Conservation (phyloP, 805 yeast genomes). For the Yarrowia deformans region DNA sequence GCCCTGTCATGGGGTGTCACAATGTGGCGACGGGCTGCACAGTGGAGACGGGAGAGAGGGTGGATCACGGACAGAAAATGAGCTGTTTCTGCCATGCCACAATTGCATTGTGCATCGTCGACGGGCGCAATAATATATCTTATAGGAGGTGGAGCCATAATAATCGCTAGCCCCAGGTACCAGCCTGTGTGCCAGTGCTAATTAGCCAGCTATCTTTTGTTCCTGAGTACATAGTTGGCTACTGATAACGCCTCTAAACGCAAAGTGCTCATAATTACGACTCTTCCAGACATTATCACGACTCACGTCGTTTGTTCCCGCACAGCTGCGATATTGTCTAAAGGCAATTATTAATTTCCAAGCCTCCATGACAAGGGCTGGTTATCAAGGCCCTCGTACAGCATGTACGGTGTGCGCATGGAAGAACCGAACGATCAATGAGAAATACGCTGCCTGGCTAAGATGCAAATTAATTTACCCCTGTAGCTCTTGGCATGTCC, state of each 20-base stretch:
- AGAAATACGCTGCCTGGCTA: neutral
- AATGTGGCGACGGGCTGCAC: neutral
- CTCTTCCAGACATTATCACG: too few relatives aligned
- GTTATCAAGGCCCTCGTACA: neutral
- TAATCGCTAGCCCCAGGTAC: neutral
- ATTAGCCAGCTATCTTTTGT: too few relatives aligned
- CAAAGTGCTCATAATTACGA: too few relatives aligned
- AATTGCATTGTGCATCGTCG: constrained; percentile 3
- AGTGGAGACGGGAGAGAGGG: neutral
- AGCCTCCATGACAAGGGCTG: neutral
- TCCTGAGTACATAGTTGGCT: too few relatives aligned
- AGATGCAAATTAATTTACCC: neutral
- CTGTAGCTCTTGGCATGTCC: neutral
- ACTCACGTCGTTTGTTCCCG: too few relatives aligned
- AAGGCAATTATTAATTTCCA: neutral
- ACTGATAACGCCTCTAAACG: too few relatives aligned
- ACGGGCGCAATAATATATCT: neutral
- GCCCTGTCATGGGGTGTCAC: neutral
- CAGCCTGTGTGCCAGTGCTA: neutral
- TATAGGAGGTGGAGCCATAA: neutral
- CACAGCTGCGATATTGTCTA: neutral
- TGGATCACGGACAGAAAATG: neutral
- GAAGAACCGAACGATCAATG: neutral
- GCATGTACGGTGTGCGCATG: constrained; percentile 6
- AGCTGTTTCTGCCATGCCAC: constrained; percentile 1